Evolutionary conservation across 2,329 filamentous ascomycete genomes (phyloP).

Genomic region (Monilinia fructigena): DNA sequence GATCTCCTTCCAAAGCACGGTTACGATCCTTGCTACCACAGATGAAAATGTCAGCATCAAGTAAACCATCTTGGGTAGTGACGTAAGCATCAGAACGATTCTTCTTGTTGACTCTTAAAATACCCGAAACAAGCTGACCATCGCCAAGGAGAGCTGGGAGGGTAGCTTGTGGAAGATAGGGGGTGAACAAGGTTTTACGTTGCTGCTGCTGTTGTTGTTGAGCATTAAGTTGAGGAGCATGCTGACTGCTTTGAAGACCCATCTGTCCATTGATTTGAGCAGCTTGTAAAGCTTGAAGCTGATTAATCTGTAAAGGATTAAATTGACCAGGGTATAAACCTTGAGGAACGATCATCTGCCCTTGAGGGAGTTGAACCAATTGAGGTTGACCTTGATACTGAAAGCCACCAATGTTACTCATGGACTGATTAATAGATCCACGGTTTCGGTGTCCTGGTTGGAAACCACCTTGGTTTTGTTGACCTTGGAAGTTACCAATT

Average conservation of each 20-base stretch:
- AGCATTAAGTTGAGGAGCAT: conserved; percentile 63
- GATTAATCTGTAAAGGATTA: conserved; percentile 82
- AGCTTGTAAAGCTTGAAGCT: conserved; percentile 89
- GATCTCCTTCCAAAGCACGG: conserved; percentile 90
- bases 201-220: conserved; percentile 85
- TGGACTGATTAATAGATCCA: conserved; percentile 80
- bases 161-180: conserved; percentile 92
- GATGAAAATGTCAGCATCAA: conserved; percentile 98
- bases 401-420: conserved; percentile 80
- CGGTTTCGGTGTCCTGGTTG: conserved; percentile 89
- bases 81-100: conserved; percentile 98
- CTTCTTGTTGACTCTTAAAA: conserved; percentile 98
- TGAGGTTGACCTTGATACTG: conserved; percentile 87
- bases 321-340: conserved; percentile 75
- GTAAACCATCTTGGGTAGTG: conserved; percentile 78
- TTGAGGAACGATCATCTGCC: conserved; percentile 81
- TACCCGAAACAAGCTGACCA: conserved; percentile 92
- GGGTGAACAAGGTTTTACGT: conserved; percentile 97
- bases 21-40: conserved; percentile 99
- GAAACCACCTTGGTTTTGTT: conserved; percentile 73
- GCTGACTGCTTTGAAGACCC: conserved; percentile 67
- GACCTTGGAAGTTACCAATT: conserved; percentile 67
- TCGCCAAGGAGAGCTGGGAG: conserved; percentile 86
- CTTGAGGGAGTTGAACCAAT: conserved; percentile 78
- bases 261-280: conserved; percentile 79